Percentiles rank a stretch among this genome's conserved stretches.
phyloP scores from a whole-genome alignment of 2,329 filamentous ascomycete genomes.

The Penicillium sp. region DNA sequence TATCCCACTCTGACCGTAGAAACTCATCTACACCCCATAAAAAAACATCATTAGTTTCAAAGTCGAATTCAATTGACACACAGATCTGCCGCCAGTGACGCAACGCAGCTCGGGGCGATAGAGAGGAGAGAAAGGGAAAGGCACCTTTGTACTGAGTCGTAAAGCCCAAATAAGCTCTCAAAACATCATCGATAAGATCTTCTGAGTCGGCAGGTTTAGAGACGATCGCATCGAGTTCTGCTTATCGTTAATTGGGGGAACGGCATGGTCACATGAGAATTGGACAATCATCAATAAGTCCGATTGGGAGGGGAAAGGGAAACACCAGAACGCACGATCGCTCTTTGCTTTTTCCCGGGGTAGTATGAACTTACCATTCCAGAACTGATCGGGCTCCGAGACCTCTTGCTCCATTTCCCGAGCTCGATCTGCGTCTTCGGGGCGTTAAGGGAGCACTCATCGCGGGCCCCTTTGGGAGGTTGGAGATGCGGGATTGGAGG shows the following conservation, averaged over 20 bases:
- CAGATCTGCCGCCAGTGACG: background rate
- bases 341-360: background rate
- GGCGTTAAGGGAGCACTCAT: slow-evolving; percentile 36
- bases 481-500: slow-evolving; percentile 23
- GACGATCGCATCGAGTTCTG: slow-evolving; percentile 68
- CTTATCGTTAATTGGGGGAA: slow-evolving; percentile 12
- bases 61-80: background rate
- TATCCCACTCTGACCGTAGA: slow-evolving; percentile 62
- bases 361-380: slow-evolving; percentile 65
- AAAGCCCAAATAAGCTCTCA: slow-evolving; percentile 81
- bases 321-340: background rate
- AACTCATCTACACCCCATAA: background rate
- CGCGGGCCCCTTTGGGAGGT: slow-evolving; percentile 28
- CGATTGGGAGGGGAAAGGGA: background rate
- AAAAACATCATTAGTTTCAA: background rate
- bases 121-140: slow-evolving; percentile 1
- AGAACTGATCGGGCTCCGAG: slow-evolving; percentile 80
- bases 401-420: slow-evolving; percentile 67
- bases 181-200: slow-evolving; percentile 75
- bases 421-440: slow-evolving; percentile 39
- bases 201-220: slow-evolving; percentile 59
- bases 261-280: slow-evolving; percentile 1
- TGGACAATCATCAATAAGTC: slow-evolving; percentile 1
- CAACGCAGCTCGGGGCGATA: background rate
- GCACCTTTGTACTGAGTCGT: slow-evolving; percentile 69